Evolutionary conservation across 2,329 filamentous ascomycete species (phyloP).

Genomic region (Fusarium equiseti): DNA sequence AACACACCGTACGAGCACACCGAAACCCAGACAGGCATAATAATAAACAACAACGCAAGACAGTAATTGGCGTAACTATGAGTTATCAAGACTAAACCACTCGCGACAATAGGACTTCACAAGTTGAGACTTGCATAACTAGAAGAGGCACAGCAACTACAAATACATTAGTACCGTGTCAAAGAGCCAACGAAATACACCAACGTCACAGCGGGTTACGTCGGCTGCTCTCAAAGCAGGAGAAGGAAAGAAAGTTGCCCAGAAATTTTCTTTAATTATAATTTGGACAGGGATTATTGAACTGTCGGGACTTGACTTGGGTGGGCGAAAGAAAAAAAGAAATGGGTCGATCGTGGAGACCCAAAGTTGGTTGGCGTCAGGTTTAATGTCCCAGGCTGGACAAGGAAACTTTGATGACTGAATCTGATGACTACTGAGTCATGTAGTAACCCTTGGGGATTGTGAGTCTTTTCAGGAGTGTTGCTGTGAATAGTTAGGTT

Average conservation of each 20-base stretch:
- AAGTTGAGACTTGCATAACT: slow-evolving; percentile 12
- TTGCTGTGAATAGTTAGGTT: neutral
- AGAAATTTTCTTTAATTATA: slow-evolving; percentile 21
- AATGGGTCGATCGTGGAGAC: slow-evolving; percentile 42
- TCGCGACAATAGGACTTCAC: slow-evolving; percentile 10
- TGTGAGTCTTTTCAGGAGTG: neutral
- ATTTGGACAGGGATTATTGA: slow-evolving; percentile 24
- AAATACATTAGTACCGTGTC: neutral
- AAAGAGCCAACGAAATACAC: neutral
- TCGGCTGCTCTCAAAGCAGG: slow-evolving; percentile 6
- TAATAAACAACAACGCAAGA: slow-evolving; percentile 4
- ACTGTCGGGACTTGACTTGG: slow-evolving; percentile 16
- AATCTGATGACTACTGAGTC: slow-evolving; percentile 37
- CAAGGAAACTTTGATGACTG: slow-evolving; percentile 33
- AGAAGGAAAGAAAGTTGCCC: neutral
- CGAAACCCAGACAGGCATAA: slow-evolving; percentile 9
- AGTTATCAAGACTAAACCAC: slow-evolving; percentile 19
- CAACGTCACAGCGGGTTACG: neutral
- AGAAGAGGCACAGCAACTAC: slow-evolving; percentile 12
- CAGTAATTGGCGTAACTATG: slow-evolving; percentile 10
- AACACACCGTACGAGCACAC: neutral
- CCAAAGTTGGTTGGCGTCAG: slow-evolving; percentile 16
- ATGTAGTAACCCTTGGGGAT: slow-evolving; percentile 22
- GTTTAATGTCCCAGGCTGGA: slow-evolving; percentile 16
- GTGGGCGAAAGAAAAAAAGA: neutral